A percentile compares a stretch with the other conserved stretches of the same genome.
phyloP scores from a whole-genome alignment of 768 basidiomycete genomes.

The Amanita muscaria region DNA sequence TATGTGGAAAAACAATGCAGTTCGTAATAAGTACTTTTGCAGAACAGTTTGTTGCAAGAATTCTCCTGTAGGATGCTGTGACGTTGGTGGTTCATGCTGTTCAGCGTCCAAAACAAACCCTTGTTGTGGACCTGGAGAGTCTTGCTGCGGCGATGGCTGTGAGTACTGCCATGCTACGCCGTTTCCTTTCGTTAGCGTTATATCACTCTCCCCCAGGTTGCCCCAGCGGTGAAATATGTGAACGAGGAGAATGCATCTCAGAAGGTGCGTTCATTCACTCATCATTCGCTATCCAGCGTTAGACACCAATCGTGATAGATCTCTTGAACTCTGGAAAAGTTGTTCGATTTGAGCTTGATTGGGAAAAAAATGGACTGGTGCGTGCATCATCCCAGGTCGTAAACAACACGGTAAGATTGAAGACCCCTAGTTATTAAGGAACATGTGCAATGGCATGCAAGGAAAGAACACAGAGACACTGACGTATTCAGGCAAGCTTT shows the following conservation, averaged over 20 bases:
- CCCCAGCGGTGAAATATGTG: conserved; percentile 1
- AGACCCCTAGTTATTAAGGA: neutral
- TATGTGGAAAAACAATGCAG: neutral
- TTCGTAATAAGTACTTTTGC: neutral
- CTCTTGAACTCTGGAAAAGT: conserved; percentile 1
- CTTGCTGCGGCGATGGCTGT: neutral
- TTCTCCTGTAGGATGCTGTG: neutral
- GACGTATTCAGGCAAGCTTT: conserved; percentile 3
- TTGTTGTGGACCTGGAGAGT: neutral
- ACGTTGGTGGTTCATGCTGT: neutral
- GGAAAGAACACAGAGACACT: conserved; percentile 9
- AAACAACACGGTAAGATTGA: neutral
- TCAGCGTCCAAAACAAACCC: neutral
- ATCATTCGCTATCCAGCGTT: neutral
- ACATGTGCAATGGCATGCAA: conserved; percentile 7
- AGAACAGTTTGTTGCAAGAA: neutral
- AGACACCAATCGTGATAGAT: neutral
- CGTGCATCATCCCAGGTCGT: neutral
- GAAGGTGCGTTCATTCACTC: neutral
- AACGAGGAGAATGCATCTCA: conserved; percentile 8
- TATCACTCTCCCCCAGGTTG: conserved; percentile 1
- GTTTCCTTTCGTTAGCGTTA: neutral
- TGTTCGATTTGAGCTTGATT: conserved; percentile 3
- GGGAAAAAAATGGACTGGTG: conserved; percentile 4
- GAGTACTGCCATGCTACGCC: neutral